Percentiles rank a stretch among this genome's conserved stretches.
Conservation (phyloP, 768 basidiomycete species). For the Boletellus ananas region DNA sequence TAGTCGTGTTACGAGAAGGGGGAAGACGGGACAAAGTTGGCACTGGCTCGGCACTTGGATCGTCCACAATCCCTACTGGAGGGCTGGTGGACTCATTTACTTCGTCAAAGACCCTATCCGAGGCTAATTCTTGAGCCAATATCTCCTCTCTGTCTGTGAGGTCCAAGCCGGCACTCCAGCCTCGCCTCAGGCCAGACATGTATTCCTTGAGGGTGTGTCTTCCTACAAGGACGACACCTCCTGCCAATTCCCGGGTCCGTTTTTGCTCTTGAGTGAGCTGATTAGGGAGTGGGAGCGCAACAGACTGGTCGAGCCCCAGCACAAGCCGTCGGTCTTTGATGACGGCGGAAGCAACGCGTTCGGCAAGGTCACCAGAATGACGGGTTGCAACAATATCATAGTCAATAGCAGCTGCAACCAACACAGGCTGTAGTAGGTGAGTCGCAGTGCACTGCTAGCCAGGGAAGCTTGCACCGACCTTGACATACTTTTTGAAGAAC, state of each 20-base stretch:
- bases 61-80: slow-evolving; percentile 22
- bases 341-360: slow-evolving; percentile 69
- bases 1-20: slow-evolving; percentile 30
- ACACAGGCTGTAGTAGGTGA: slow-evolving; percentile 62
- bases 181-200: slow-evolving; percentile 78
- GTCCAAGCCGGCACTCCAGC: slow-evolving; percentile 75
- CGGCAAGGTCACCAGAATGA: slow-evolving; percentile 81
- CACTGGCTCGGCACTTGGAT: slow-evolving; percentile 36
- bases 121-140: slow-evolving; percentile 61
- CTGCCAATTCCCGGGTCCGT: slow-evolving; percentile 62
- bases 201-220: slow-evolving; percentile 94
- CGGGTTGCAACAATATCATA: slow-evolving; percentile 81
- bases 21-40: slow-evolving; percentile 39
- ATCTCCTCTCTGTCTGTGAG: slow-evolving; percentile 68
- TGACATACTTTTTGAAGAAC: slow-evolving; percentile 96
- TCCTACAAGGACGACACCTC: slow-evolving; percentile 83
- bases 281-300: slow-evolving; percentile 43
- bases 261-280: slow-evolving; percentile 50
- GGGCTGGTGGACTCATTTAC: slow-evolving; percentile 34
- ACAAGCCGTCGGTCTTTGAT: slow-evolving; percentile 64
- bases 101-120: slow-evolving; percentile 79
- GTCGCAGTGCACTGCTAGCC: slow-evolving; percentile 1
- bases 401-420: slow-evolving; percentile 93
- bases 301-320: slow-evolving; percentile 57
- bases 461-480: slow-evolving; percentile 53